Base-by-base conservation (phyloP, 805 yeast species). In the Candida palmyrensis region DNA sequence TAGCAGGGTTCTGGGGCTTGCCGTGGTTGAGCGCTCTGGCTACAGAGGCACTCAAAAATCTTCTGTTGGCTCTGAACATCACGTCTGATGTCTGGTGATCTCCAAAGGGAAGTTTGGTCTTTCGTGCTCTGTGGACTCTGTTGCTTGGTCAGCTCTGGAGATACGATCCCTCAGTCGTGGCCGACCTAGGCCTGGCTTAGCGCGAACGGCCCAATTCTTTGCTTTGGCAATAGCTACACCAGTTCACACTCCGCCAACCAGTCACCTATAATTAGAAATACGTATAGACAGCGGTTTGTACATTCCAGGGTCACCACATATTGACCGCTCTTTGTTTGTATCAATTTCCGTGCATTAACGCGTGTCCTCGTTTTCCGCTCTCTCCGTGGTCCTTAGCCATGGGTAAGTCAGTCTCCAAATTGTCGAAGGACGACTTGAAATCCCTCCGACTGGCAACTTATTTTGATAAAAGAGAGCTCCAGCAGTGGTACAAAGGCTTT, bases 401-500 rank as follows among this genome's bases (percentile, higher is more conserved):
- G 98, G 98, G 98, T 10, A 89, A 88, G 48, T 82, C 96, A 20
- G 90, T 95, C 6, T 87, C 97, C 16, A 92, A 89, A 53, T 63
- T 92, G 30, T 82, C 95, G 12, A 87, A 82, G 48, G 97, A 92
- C 45, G 97, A 92, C 48, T 72, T 92, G 30, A 73, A 83, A 33
- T 79, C 82, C 35, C 73, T 92, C 38, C 83, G 82, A 53, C 80
- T 77, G 51, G 82, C 88, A 16, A 92, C 99, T 0, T 82, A 87
- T 49, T 92, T 92, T 52, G 96, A 90, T 51, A 78, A 89, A 34
- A 72, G 96, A 43, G 98, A 92, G 54, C 73, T 92, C 27, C 97
- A 92, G 57, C 98, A 90, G 53, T 92, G 99, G 99, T 90, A 90
- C 54, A 90, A 90, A 54, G 97, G 97, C 2, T 92, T 92, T 48